phyloP scores from a whole-genome alignment of 495 filamentous ascomycete genomes.

The Peziza echinospora region DNA sequence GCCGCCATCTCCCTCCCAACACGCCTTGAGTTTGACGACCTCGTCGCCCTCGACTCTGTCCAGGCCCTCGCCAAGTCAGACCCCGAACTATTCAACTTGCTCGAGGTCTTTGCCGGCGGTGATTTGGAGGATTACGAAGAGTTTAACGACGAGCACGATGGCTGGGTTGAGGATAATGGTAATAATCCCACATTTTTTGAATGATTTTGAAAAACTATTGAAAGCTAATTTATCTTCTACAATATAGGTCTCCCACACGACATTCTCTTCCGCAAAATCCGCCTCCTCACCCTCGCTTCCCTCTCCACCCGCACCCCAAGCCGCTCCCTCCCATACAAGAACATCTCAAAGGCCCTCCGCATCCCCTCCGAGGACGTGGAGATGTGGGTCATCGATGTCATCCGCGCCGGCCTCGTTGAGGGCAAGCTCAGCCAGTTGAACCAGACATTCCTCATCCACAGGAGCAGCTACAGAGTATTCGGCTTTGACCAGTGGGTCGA shows the following conservation, averaged over 20 bases:
- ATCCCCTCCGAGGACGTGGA: slow-evolving; percentile 67
- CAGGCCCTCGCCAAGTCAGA: slow-evolving; percentile 70
- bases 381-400: slow-evolving; percentile 96
- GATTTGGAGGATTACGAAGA: slow-evolving; percentile 85
- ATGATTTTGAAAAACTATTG: background rate
- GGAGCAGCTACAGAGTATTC: slow-evolving; percentile 85
- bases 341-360: slow-evolving; percentile 62
- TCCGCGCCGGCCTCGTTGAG: slow-evolving; percentile 82
- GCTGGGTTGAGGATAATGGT: slow-evolving; percentile 51
- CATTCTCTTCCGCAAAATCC: slow-evolving; percentile 65
- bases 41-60: slow-evolving; percentile 66
- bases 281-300: slow-evolving; percentile 76
- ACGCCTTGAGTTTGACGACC: slow-evolving; percentile 85
- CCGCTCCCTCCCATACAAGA: slow-evolving; percentile 63
- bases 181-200: slow-evolving; percentile 14
- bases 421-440: slow-evolving; percentile 81
- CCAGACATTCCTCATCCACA: slow-evolving; percentile 80
- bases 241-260: slow-evolving; percentile 27
- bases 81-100: slow-evolving; percentile 62
- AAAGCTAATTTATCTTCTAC: slow-evolving; percentile 1
- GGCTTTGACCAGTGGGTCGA: slow-evolving; percentile 96
- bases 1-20: slow-evolving; percentile 50
- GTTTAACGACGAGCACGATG: slow-evolving; percentile 64
- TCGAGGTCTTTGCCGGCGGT: slow-evolving; percentile 87
- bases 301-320: slow-evolving; percentile 61